Conservation (phyloP, 2,329 filamentous ascomycete genomes). For the Mycogone perniciosa region DNA sequence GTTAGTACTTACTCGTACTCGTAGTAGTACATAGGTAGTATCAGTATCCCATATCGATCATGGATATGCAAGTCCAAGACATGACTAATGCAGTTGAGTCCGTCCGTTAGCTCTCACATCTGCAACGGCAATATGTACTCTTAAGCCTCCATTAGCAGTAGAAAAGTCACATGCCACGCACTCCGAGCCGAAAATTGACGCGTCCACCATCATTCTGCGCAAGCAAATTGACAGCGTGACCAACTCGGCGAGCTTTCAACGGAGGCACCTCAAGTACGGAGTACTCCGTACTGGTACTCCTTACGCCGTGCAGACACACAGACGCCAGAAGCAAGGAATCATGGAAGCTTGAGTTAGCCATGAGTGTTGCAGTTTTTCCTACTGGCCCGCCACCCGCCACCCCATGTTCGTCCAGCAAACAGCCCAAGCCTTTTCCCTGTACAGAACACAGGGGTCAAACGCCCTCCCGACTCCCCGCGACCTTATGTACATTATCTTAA, state of each 20-base stretch:
- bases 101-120: constrained; percentile 1
- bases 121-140: neutral
- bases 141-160: too few relatives aligned
- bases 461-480: constrained; percentile 5
- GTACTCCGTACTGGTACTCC: too few relatives aligned
- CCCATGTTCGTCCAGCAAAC: neutral
- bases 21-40: neutral
- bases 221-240: too few relatives aligned
- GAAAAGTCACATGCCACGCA: too few relatives aligned
- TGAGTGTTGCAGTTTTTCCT: neutral
- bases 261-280: too few relatives aligned
- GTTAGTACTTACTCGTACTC: too few relatives aligned
- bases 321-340: too few relatives aligned
- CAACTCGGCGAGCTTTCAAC: too few relatives aligned
- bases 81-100: constrained; percentile 1
- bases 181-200: too few relatives aligned
- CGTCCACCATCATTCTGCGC: too few relatives aligned
- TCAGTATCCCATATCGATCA: neutral
- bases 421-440: neutral
- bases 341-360: neutral
- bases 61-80: constrained; percentile 10
- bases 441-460: constrained; percentile 6
- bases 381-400: constrained; percentile 5
- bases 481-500: too few relatives aligned
- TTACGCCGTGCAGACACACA: too few relatives aligned